Evolutionary conservation across 352 stramenopile genomes (phyloP), one percentile per base, ranked within the genome.

Genomic region (Bremia lactucae): DNA sequence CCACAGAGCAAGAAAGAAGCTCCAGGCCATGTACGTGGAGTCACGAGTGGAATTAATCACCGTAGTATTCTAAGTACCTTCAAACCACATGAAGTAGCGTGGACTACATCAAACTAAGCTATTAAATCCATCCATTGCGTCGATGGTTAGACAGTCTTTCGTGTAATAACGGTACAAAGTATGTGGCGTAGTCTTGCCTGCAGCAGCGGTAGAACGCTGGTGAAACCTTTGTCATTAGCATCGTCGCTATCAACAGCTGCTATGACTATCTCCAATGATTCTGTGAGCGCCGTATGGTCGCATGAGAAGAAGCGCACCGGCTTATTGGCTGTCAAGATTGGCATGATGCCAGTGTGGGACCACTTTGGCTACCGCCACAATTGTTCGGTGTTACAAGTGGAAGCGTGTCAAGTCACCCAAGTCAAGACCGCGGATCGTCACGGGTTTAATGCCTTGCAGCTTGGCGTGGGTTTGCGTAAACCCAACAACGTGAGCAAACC

Each of bases 281-380:
- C 33, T 7, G 52, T 46, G 35, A 18, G 22, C 20, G 71, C 68
- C 36, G 60, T 62, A 13, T 89, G 74, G 77, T 63, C 62, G 37
- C 65, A 66, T 8, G 77, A 87, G 56, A 87, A 91, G 54, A 90
- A 90, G 64, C 78, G 87, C 52, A 90, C 81, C 44, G 87, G 86
- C 3, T 56, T 95, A 39, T 53, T 96, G 33, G 88, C 86, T 33
- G 71, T 99, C 55, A 99, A 99, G 72, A 74, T 98, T 26, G 97
- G 97, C n/a, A 99, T 98, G 91, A 95, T 99, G 71, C 87, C 90
- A 8, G 71, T 99, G 23, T 99, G 95, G 87, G 96, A 99, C 73
- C 76, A 92, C 49, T 99, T 93, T 76, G 96, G 96, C 4, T 87
- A 94, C 49, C 76, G 93, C 20, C 88, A 98, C 74, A 81, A 96